Evolutionary conservation across 352 stramenopile genomes (phyloP), one percentile per base, ranked within the genome.

Genomic region (Pythium sp.): DNA sequence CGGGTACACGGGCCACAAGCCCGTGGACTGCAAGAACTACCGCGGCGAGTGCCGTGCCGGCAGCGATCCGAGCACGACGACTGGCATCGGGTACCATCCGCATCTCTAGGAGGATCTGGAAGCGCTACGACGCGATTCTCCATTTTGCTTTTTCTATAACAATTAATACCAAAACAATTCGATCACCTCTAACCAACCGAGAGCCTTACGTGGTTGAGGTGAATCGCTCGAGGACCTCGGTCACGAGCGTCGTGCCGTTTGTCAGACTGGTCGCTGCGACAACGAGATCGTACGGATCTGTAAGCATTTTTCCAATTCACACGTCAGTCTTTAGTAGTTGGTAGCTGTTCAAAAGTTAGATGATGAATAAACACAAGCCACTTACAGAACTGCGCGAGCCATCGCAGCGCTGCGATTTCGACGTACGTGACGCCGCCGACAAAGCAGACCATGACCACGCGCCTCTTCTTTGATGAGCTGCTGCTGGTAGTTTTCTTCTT

Each of bases 1-100:
- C 0, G 87, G 87, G 0, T 96, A 96, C 73, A 89, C 86, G 9
- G 87, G 89, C 1, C 84, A 94, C 75, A 91, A 92, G 38, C 83
- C 87, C 0, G 71, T 83, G 24, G 83, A 92, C 68, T 91, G 83
- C 72, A 73, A 64, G n/a, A 95, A 95, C 70, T 92, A 92, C 62
- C 81, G 78, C 18, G 89, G 89, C 30, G 86, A 93, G 38, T 90
- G 80, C 46, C 79, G 73, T 14, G 80, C 87, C 11, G 88, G 86
- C 51, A 89, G 76, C 34, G 70, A 93, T 41, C 58, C 62, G 0
- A 72, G 72, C 32, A 93, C 84, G 9, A 92, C 87, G 7, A 93
- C 82, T 0, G 87, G 87, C 5, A 74, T 77, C 11, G 77, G 80
- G 36, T 93, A 89, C 63, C 79, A 77, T 20, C 77, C 77, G 5